phyloP scores from a whole-genome alignment of 768 basidiomycete genomes.

The Suillus brevipes region DNA sequence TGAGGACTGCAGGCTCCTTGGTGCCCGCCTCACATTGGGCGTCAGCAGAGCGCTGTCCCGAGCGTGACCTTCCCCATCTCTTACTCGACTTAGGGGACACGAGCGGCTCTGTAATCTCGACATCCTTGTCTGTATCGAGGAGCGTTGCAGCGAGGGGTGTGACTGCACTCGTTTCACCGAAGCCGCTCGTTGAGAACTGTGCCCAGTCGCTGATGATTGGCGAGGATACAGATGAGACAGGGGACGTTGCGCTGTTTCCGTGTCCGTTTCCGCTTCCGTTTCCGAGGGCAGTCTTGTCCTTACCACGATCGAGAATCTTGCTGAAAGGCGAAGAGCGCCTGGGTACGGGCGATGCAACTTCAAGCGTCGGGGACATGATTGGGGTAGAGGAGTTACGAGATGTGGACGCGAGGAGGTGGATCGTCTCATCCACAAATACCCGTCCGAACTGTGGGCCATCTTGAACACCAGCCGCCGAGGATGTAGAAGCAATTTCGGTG shows the following conservation, averaged over 20 bases:
- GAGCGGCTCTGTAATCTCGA: constrained; percentile 52
- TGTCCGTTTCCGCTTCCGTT: constrained; percentile 11
- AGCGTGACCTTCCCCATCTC: constrained; percentile 30
- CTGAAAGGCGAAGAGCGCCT: constrained; percentile 35
- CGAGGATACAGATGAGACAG: constrained; percentile 30
- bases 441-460: constrained; percentile 46
- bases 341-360: constrained; percentile 37
- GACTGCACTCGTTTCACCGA: constrained; percentile 40
- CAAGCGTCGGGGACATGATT: constrained; percentile 26
- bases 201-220: constrained; percentile 54
- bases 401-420: constrained; percentile 49
- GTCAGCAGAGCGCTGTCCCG: constrained; percentile 25
- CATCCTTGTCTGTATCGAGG: constrained; percentile 58
- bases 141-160: constrained; percentile 55
- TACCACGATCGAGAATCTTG: constrained; percentile 25
- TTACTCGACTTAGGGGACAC: constrained; percentile 37
- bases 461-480: constrained; percentile 19
- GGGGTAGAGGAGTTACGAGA: constrained; percentile 41
- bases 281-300: constrained; percentile 2
- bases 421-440: constrained; percentile 71
- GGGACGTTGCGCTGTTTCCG: constrained; percentile 25
- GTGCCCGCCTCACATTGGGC: constrained; percentile 9
- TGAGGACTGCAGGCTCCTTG: constrained; percentile 21
- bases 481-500: constrained; percentile 28
- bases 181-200: constrained; percentile 68